Base-by-base conservation (phyloP, 495 filamentous ascomycete species). In the Annulohypoxylon nitens region DNA sequence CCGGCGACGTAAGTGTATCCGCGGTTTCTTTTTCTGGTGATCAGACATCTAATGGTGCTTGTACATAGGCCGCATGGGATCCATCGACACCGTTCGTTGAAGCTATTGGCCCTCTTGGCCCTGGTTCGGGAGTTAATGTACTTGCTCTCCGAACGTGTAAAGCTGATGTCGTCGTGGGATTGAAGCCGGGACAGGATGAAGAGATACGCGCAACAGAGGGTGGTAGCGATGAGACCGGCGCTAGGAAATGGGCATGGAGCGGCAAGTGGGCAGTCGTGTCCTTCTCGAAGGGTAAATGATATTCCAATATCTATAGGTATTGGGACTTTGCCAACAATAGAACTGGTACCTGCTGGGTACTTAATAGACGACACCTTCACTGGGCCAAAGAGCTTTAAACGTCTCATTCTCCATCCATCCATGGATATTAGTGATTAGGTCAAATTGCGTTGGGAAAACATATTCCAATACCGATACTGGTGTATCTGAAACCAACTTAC, bases 261-360 rank as follows among this genome's bases (percentile, higher is more conserved):
- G 96, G 96, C 8, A 98, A 98, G 82, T 98, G 93, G 93, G 96
- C 95, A 2, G 93, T 98, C 37, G 90, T 96, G 11, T 95, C 94
- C 20, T 97, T 97, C 75, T 97, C 86, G 8, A 69, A 80, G 45
- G 83, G 84, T 5, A 77, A 76, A 20, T 83, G 63, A 75, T 58
- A 41, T 10, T 9, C 30, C 1, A n/a, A 12, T 41, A 23, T 23
- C 20, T 23, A 23, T 23, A 23, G 20, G 9, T 48, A 30, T 11
- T 55, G 25, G 51, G 26, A 25, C 18, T 53, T 51, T 16, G 36
- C 12, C 57, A 2, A 26, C 48, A 48, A 25, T 48, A 47, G 20
- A 23, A 23, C 23, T 7, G 63, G 70, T 50, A 63, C 25, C 26
- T n/a, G 12, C 72, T 69, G 68, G 58, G 70, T 50, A 63, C 25